A percentile compares a stretch with the other conserved stretches of the same genome.
These are phyloP conservation scores for Mortierella claussenii DNA, from an alignment of 192 early-diverging fungal genomes.

Conservation along the genomic window DNA sequence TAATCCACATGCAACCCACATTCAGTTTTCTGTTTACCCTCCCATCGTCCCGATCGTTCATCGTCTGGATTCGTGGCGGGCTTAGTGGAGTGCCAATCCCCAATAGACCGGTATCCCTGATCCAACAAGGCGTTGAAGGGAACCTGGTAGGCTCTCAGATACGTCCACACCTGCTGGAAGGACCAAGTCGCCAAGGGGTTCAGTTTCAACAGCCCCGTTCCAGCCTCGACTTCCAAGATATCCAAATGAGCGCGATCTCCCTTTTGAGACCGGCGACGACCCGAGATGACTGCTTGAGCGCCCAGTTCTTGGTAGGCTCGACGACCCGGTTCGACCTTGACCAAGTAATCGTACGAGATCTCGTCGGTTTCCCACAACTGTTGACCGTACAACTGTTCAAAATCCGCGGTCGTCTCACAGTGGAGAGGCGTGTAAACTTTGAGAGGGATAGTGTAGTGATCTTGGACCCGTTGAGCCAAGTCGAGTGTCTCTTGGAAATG, in stretches of 20 bases:
- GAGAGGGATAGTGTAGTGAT: constrained; percentile 74
- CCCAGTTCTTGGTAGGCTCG: constrained; percentile 82
- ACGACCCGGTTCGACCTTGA: constrained; percentile 94
- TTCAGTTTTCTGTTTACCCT: constrained; percentile 88
- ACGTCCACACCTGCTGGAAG: constrained; percentile 89
- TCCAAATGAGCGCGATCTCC: constrained; percentile 81
- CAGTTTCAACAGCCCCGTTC: constrained; percentile 85
- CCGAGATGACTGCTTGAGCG: constrained; percentile 88
- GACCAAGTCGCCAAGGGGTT: constrained; percentile 95
- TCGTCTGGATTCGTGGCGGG: constrained; percentile 69
- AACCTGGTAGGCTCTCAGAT: constrained; percentile 82
- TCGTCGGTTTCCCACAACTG: constrained; percentile 87
- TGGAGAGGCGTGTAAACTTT: constrained; percentile 81
- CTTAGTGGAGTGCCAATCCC: constrained; percentile 92
- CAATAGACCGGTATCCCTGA: constrained; percentile 91
- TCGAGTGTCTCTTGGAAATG: constrained; percentile 94
- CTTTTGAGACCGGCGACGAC: constrained; percentile 87
- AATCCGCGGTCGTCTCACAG: constrained; percentile 69
- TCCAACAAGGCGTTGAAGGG: constrained; percentile 93
- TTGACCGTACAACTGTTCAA: constrained; percentile 78
- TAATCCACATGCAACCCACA: constrained; percentile 98
- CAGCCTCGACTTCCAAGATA: constrained; percentile 84
- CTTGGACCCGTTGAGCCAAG: constrained; percentile 72
- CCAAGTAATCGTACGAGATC: constrained; percentile 86
- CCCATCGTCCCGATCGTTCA: constrained; percentile 93